Conservation (phyloP, 257 asterid species). For the Scutellaria minor region DNA sequence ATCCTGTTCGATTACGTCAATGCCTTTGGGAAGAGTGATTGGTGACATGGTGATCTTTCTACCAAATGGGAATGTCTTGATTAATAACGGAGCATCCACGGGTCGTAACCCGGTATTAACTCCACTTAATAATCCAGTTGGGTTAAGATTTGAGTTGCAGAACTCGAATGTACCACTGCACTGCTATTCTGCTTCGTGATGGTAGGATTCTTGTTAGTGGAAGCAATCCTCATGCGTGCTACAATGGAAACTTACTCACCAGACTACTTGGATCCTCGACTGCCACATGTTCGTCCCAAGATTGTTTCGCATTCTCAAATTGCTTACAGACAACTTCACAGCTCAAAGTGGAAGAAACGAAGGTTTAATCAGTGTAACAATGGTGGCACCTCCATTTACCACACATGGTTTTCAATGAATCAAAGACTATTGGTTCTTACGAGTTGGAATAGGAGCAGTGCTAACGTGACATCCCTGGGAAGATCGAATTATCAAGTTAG, state of each 20-base stretch:
- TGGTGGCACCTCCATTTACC: slow-evolving; percentile 23
- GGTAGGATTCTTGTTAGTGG: slow-evolving; percentile 15
- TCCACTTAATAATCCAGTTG: neutral
- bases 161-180: slow-evolving; percentile 28
- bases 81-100: no score
- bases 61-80: no score
- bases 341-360: neutral
- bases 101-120: no score
- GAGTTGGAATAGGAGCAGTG: neutral
- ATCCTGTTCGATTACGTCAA: no score
- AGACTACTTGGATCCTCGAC: neutral
- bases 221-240: slow-evolving; percentile 15
- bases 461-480: slow-evolving; percentile 16
- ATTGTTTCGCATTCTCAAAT: neutral
- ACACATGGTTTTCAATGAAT: slow-evolving; percentile 37
- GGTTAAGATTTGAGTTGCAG: neutral
- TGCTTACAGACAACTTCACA: slow-evolving; percentile 23
- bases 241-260: slow-evolving; percentile 19
- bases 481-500: slow-evolving; percentile 22
- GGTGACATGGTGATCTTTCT: no score
- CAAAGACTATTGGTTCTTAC: slow-evolving; percentile 22
- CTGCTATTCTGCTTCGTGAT: neutral
- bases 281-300: neutral
- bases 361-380: neutral
- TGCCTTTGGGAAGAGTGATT: no score